These are phyloP conservation scores for Tuber magnatum DNA, from an alignment of 495 filamentous ascomycete genomes.

Conservation along the genomic window DNA sequence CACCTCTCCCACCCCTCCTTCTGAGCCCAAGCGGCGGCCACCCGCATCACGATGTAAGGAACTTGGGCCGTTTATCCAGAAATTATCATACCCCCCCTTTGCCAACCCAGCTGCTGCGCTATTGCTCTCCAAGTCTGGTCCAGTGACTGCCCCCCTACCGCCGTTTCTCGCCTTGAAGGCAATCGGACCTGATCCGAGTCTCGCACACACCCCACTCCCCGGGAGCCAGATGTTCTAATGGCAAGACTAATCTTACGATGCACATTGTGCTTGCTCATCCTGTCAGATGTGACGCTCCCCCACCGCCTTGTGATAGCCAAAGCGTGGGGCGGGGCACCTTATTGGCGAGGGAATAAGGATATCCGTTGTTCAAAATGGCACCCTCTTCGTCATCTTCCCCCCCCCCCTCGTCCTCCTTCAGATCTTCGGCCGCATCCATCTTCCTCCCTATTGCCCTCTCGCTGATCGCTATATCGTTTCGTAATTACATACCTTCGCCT, in stretches of 20 bases:
- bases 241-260: neutral
- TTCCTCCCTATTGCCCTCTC: slow-evolving; percentile 7
- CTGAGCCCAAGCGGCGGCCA: neutral
- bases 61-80: neutral
- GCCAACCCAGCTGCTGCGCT: neutral
- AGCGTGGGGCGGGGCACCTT: neutral
- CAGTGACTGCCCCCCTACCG: neutral
- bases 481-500: neutral
- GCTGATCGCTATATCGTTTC: slow-evolving; percentile 1
- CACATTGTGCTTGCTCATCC: neutral
- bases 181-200: neutral
- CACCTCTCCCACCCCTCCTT: neutral
- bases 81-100: neutral
- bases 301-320: neutral
- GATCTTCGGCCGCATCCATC: neutral
- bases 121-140: neutral
- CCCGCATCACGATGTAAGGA: neutral
- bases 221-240: neutral
- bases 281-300: slow-evolving; percentile 12
- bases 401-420: neutral
- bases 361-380: slow-evolving; percentile 8
- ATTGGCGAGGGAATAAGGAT: slow-evolving; percentile 6
- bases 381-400: neutral
- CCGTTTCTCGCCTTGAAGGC: neutral
- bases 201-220: neutral